Percentiles rank a stretch among this genome's conserved stretches.
Evolutionary conservation across 2,329 filamentous ascomycete genomes (phyloP).

Genomic region (Chaetothyriales sp.): DNA sequence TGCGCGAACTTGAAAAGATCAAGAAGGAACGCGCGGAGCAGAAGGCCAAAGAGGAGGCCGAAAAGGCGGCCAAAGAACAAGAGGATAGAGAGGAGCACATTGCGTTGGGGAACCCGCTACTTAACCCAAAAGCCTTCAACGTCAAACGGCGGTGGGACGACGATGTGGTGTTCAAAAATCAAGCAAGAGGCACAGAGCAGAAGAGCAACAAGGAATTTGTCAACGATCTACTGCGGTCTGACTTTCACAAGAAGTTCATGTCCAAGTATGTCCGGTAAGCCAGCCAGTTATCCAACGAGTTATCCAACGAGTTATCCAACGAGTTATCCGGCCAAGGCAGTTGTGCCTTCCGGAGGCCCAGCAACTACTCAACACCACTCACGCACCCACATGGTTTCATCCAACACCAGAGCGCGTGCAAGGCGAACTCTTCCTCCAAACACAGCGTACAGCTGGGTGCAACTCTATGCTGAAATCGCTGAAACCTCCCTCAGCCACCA

Average conservation of each 20-base stretch:
- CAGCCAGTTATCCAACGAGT: background rate
- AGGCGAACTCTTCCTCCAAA: too few relatives aligned
- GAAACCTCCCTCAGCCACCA: background rate
- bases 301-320: background rate
- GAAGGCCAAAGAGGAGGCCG: slow-evolving; percentile 66
- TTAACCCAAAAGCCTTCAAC: slow-evolving; percentile 77
- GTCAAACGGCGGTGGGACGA: slow-evolving; percentile 87
- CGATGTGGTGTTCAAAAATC: slow-evolving; percentile 98
- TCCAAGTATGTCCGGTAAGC: slow-evolving; percentile 35
- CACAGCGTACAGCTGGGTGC: too few relatives aligned
- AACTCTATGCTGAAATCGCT: background rate
- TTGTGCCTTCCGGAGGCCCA: too few relatives aligned
- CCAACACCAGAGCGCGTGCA: too few relatives aligned
- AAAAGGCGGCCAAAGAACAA: slow-evolving; percentile 64
- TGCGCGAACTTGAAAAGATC: slow-evolving; percentile 88
- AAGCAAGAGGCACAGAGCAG: slow-evolving; percentile 86
- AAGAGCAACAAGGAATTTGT: slow-evolving; percentile 89
- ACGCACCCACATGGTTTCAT: too few relatives aligned
- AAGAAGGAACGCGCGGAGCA: slow-evolving; percentile 71
- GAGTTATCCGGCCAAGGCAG: background rate
- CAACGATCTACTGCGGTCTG: slow-evolving; percentile 82
- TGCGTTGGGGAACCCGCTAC: slow-evolving; percentile 76
- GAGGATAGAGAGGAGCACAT: slow-evolving; percentile 77
- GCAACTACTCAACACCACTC: too few relatives aligned
- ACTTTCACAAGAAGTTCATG: slow-evolving; percentile 99